Conservation (phyloP, 2,329 filamentous ascomycete genomes). For the Trichoderma aggressivum region DNA sequence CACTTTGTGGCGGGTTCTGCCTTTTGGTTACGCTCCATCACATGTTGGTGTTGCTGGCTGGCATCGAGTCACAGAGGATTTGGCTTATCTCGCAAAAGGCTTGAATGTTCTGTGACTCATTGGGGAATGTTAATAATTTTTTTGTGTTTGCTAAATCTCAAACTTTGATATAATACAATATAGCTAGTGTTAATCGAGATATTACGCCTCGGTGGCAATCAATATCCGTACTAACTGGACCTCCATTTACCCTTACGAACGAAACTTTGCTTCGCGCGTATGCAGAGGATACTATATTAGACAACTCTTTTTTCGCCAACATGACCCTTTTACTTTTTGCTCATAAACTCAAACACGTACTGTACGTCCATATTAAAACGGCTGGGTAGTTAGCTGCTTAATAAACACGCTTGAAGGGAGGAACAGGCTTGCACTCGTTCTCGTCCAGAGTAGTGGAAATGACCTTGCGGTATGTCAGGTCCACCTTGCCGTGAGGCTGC, state of each 20-base stretch:
- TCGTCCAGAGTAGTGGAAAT: conserved; percentile 83
- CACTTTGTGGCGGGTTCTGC: neutral
- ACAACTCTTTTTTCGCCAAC: neutral
- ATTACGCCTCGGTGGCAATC: neutral
- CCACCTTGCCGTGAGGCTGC: conserved; percentile 80
- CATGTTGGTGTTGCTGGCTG: neutral
- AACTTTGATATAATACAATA: conserved; percentile 6
- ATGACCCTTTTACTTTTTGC: neutral
- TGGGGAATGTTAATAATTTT: neutral
- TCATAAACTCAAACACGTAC: conserved; percentile 1
- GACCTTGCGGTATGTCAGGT: conserved; percentile 83
- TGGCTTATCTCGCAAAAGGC: neutral
- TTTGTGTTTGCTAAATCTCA: neutral
- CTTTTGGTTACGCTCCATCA: neutral
- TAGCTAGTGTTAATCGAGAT: neutral
- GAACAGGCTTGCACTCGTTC: conserved; percentile 92
- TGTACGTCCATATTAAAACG: neutral
- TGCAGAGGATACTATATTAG: neutral
- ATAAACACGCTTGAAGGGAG: conserved; percentile 93
- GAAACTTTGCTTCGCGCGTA: neutral
- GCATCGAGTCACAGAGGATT: neutral
- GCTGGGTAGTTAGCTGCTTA: conserved; percentile 42
- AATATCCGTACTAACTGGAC: neutral
- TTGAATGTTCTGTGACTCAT: neutral
- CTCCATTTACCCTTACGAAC: neutral